Percentiles rank a stretch among this genome's conserved stretches.
Conservation (phyloP, 75 land plant genomes). For the Pinus albicaulis region DNA sequence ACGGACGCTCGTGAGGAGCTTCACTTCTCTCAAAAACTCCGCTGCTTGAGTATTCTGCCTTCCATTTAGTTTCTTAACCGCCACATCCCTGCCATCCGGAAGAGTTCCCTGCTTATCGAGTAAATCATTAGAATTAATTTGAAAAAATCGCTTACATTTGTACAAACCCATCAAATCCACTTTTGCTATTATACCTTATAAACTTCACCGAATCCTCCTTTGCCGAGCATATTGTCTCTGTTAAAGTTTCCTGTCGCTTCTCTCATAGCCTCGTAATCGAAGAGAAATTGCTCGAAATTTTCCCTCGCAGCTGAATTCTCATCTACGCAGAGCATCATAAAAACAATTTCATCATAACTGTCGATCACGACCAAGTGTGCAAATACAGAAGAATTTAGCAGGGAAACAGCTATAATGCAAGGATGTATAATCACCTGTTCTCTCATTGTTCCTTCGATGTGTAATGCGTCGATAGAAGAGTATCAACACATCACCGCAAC, state of each 20-base stretch:
- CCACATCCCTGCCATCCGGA: slow-evolving; percentile 1
- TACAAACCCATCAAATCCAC: not conserved
- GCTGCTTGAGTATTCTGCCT: not conserved
- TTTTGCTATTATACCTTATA: slow-evolving; percentile 7
- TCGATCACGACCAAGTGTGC: too few relatives aligned
- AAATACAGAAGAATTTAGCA: too few relatives aligned
- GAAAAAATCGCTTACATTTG: not conserved
- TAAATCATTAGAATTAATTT: not conserved
- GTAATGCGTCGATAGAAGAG: not conserved
- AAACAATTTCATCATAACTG: too few relatives aligned
- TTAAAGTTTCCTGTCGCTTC: not conserved
- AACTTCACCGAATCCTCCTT: slow-evolving; percentile 18
- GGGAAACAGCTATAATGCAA: too few relatives aligned
- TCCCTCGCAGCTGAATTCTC: not conserved
- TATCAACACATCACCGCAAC: not conserved
- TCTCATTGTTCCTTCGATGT: not conserved
- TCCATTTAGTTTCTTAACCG: slow-evolving; percentile 11
- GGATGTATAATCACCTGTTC: not conserved
- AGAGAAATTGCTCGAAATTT: not conserved
- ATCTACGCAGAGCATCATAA: not conserved
- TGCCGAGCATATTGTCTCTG: not conserved
- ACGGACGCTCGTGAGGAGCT: slow-evolving; percentile 10
- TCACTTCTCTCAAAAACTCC: slow-evolving; percentile 22
- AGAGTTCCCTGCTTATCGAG: not conserved
- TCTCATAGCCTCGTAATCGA: not conserved